These are phyloP conservation scores for Chimonanthus salicifolius DNA, from an alignment of 164 flowering plant genomes.

Conservation along the genomic window DNA sequence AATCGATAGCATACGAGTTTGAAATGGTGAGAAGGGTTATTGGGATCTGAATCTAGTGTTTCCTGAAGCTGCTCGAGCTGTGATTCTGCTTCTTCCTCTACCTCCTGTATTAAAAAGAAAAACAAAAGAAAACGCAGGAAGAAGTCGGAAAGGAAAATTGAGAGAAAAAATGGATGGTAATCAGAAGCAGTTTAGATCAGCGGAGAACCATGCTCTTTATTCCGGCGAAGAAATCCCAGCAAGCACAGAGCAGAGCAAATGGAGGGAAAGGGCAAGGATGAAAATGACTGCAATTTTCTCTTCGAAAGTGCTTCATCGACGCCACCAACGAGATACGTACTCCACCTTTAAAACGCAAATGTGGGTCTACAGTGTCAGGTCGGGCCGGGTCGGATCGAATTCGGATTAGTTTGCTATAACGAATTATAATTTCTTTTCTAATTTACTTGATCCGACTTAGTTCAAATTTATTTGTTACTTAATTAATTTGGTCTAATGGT, in stretches of 20 bases:
- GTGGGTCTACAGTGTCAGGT: too few relatives aligned
- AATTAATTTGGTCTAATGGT: too few relatives aligned
- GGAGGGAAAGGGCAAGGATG: neutral
- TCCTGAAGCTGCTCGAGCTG: conserved; percentile 27
- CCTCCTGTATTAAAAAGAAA: conserved; percentile 3
- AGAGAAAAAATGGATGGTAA: neutral
- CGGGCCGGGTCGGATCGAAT: too few relatives aligned
- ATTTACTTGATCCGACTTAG: too few relatives aligned
- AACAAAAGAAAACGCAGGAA: neutral
- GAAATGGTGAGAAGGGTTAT: conserved; percentile 49
- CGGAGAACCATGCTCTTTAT: conserved; percentile 3
- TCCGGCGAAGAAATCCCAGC: conserved; percentile 3
- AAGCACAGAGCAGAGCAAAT: neutral
- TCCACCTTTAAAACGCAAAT: too few relatives aligned
- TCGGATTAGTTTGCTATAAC: too few relatives aligned
- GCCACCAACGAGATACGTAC: too few relatives aligned
- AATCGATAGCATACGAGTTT: conserved; percentile 34
- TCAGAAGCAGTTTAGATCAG: neutral
- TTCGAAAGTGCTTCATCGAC: too few relatives aligned
- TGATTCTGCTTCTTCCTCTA: conserved; percentile 13
- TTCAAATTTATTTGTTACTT: too few relatives aligned
- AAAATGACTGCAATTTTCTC: neutral
- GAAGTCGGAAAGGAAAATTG: neutral
- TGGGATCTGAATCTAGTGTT: conserved; percentile 36
- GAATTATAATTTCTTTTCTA: too few relatives aligned